These are phyloP conservation scores for Meredithiella fracta DNA, from an alignment of 2,329 filamentous ascomycete species.

Conservation along the genomic window DNA sequence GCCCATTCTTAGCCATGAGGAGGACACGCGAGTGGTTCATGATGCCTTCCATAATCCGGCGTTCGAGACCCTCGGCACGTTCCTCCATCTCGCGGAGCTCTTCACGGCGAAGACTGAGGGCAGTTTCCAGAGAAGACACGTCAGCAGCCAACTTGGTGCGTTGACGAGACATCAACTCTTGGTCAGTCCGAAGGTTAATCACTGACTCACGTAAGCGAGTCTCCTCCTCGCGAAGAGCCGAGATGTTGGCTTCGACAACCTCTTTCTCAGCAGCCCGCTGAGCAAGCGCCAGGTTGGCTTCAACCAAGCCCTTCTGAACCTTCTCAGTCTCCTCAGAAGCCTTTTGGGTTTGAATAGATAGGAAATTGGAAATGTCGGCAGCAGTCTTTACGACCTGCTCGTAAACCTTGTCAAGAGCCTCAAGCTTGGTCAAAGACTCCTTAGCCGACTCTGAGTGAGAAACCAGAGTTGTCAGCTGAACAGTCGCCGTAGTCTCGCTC, in stretches of 20 bases:
- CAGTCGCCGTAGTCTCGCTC: constrained; percentile 19
- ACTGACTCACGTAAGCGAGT: constrained; percentile 38
- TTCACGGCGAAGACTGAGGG: constrained; percentile 72
- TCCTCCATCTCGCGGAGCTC: constrained; percentile 83
- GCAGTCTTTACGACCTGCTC: constrained; percentile 73
- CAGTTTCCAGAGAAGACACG: constrained; percentile 79
- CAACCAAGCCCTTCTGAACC: constrained; percentile 62
- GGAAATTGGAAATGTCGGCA: constrained; percentile 66
- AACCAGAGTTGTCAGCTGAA: constrained; percentile 26
- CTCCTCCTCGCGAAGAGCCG: constrained; percentile 35
- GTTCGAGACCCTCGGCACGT: constrained; percentile 75
- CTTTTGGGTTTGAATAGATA: constrained; percentile 57
- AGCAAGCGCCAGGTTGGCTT: constrained; percentile 66
- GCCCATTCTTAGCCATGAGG: constrained; percentile 53
- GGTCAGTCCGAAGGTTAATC: constrained; percentile 44
- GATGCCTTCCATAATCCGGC: constrained; percentile 82
- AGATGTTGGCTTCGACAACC: constrained; percentile 40
- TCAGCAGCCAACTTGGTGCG: constrained; percentile 71
- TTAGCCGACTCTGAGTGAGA: constrained; percentile 43
- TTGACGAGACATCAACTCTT: constrained; percentile 59
- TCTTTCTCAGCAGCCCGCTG: constrained; percentile 52
- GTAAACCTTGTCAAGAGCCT: constrained; percentile 56
- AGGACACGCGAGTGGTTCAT: constrained; percentile 89
- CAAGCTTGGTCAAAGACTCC: constrained; percentile 58
- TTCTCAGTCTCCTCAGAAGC: constrained; percentile 64